These are phyloP conservation scores for Metarhizium humberi DNA, from an alignment of 2,329 filamentous ascomycete species.

Conservation along the genomic window DNA sequence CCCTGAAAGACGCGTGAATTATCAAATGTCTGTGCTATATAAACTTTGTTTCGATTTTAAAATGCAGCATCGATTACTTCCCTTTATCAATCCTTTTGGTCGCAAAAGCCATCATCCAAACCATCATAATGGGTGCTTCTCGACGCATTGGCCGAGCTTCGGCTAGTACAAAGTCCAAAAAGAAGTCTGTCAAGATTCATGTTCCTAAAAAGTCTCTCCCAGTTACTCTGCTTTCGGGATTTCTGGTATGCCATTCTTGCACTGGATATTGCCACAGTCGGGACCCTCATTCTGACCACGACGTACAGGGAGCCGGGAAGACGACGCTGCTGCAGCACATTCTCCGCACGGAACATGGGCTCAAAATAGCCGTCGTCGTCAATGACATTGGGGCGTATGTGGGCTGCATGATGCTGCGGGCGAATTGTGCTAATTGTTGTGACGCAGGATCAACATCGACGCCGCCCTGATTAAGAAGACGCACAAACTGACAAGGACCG, in stretches of 20 bases:
- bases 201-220: constrained; percentile 17
- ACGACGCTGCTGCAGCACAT: constrained; percentile 63
- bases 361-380: constrained; percentile 62
- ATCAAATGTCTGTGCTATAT: neutral
- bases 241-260: constrained; percentile 14
- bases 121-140: neutral
- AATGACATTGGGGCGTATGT: constrained; percentile 58
- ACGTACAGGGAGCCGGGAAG: constrained; percentile 53
- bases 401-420: rapidly evolving
- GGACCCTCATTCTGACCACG: neutral
- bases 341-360: constrained; percentile 55
- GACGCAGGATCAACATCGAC: constrained; percentile 51
- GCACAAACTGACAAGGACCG: constrained; percentile 45
- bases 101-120: no score
- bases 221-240: constrained; percentile 25
- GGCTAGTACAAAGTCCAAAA: constrained; percentile 1
- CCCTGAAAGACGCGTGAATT: neutral
- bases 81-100: neutral
- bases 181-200: neutral
- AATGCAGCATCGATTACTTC: neutral
- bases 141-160: neutral
- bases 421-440: neutral
- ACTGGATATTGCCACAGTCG: neutral
- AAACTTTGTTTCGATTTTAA: neutral
- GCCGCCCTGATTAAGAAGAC: constrained; percentile 49